Evolutionary conservation across 2,329 filamentous ascomycete species (phyloP).

Genomic region (Ceratocystis ficicola): DNA sequence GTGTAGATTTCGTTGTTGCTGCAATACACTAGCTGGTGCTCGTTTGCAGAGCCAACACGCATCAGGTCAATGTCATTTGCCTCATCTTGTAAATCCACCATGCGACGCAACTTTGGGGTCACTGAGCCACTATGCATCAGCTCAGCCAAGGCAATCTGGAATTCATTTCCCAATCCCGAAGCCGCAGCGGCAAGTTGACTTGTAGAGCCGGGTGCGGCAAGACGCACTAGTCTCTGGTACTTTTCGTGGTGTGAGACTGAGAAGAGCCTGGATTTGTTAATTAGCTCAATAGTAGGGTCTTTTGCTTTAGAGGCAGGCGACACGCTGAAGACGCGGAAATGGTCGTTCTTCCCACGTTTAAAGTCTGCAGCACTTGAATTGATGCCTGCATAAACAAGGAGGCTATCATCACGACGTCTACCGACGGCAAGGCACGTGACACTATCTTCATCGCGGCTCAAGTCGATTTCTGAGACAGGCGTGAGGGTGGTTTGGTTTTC

Average conservation of each 20-base stretch:
- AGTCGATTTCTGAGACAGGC: slow-evolving; percentile 58
- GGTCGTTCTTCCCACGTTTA: slow-evolving; percentile 65
- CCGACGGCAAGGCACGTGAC: slow-evolving; percentile 71
- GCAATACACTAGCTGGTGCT: slow-evolving; percentile 67
- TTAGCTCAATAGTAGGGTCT: slow-evolving; percentile 32
- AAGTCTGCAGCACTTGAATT: slow-evolving; percentile 67
- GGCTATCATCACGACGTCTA: slow-evolving; percentile 41
- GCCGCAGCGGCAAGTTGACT: slow-evolving; percentile 64
- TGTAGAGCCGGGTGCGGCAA: slow-evolving; percentile 40
- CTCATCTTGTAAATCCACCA: slow-evolving; percentile 42
- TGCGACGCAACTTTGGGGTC: slow-evolving; percentile 36
- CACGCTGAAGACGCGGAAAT: slow-evolving; percentile 66
- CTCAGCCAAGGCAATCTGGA: slow-evolving; percentile 72
- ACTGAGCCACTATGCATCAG: slow-evolving; percentile 40
- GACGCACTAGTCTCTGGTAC: slow-evolving; percentile 48
- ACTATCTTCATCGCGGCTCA: slow-evolving; percentile 77
- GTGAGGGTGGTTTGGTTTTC: slow-evolving; percentile 51
- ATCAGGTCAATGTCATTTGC: slow-evolving; percentile 57
- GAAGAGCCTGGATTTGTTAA: slow-evolving; percentile 44
- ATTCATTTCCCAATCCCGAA: slow-evolving; percentile 61
- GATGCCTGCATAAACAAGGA: slow-evolving; percentile 58
- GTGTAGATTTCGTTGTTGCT: slow-evolving; percentile 63
- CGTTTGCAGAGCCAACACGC: slow-evolving; percentile 46
- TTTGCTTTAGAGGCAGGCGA: slow-evolving; percentile 26
- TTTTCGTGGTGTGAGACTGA: slow-evolving; percentile 37